Percentiles rank a stretch among this genome's conserved stretches.
Conservation (phyloP, 2,329 filamentous ascomycete genomes). For the Thielaviopsis musarum region DNA sequence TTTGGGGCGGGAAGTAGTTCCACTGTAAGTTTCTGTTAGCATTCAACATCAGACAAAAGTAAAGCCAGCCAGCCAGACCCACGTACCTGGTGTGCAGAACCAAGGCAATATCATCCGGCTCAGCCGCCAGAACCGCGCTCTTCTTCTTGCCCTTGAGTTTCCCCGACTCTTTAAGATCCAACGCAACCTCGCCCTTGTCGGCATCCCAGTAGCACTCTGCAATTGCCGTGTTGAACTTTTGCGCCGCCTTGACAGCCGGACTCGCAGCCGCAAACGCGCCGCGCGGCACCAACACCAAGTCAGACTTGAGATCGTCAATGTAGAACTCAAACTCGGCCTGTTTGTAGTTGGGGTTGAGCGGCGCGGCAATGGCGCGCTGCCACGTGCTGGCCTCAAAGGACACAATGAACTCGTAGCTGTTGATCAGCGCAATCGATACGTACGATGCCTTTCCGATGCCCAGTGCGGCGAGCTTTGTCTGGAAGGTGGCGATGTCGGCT, state of each 20-base stretch:
- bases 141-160: constrained; percentile 35
- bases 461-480: constrained; percentile 58
- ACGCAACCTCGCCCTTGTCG: constrained; percentile 43
- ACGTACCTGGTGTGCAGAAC: constrained; percentile 56
- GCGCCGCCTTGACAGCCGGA: constrained; percentile 58
- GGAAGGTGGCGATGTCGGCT: constrained; percentile 51
- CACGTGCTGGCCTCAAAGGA: constrained; percentile 74
- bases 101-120: constrained; percentile 64
- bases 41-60: background rate
- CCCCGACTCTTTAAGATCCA: constrained; percentile 64
- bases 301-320: constrained; percentile 71
- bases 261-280: constrained; percentile 50
- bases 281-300: constrained; percentile 57
- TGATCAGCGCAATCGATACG: constrained; percentile 68
- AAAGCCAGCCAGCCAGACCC: background rate
- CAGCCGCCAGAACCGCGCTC: constrained; percentile 29
- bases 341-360: constrained; percentile 79
- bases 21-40: constrained; percentile 24
- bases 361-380: constrained; percentile 69
- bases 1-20: constrained; percentile 73
- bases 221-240: constrained; percentile 67
- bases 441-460: constrained; percentile 53
- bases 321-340: constrained; percentile 86
- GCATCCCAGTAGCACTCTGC: constrained; percentile 73
- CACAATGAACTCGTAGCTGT: constrained; percentile 78